Percentiles rank a stretch among this genome's conserved stretches.
Evolutionary conservation across 2,329 filamentous ascomycete genomes (phyloP).

Genomic region (Xylariaceae sp.): DNA sequence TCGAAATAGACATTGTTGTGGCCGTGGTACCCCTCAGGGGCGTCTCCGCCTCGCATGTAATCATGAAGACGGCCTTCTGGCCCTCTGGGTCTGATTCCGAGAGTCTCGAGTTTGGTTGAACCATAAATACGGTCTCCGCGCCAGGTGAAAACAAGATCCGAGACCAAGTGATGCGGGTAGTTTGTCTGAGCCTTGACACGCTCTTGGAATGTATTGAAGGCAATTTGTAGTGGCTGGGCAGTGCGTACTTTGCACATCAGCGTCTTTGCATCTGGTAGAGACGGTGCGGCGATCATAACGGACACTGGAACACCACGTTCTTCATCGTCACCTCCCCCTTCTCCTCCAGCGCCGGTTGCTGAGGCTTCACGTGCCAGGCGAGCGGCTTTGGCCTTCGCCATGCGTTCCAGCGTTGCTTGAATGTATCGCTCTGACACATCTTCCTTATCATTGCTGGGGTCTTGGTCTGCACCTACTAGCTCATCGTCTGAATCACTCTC

Average conservation of each 20-base stretch:
- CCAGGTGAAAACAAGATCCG: conserved; percentile 75
- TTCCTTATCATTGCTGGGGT: conserved; percentile 31
- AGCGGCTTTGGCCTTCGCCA: conserved; percentile 25
- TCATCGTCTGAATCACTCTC: conserved; percentile 12
- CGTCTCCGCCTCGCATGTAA: conserved; percentile 16
- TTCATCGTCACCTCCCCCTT: conserved; percentile 4
- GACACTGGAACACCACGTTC: conserved; percentile 45
- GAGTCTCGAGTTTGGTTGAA: conserved; percentile 66
- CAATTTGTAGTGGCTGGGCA: conserved; percentile 63
- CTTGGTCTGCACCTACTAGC: conserved; percentile 13
- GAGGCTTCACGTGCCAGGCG: conserved; percentile 21
- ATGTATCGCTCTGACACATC: conserved; percentile 48
- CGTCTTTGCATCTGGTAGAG: conserved; percentile 57
- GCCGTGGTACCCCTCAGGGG: conserved; percentile 44
- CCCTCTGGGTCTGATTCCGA: conserved; percentile 55
- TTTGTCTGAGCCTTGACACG: conserved; percentile 52
- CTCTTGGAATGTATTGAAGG: conserved; percentile 67
- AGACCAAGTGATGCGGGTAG: conserved; percentile 33
- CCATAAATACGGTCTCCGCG: conserved; percentile 70
- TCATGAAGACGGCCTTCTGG: conserved; percentile 41
- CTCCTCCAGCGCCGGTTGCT: conserved; percentile 5
- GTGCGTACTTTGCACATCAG: conserved; percentile 66
- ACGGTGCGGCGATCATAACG: conserved; percentile 64
- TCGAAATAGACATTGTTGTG: conserved; percentile 68
- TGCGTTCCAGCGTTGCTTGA: conserved; percentile 39